Conservation (phyloP, 73 alveolate genomes). For the Tetrahymena borealis region DNA sequence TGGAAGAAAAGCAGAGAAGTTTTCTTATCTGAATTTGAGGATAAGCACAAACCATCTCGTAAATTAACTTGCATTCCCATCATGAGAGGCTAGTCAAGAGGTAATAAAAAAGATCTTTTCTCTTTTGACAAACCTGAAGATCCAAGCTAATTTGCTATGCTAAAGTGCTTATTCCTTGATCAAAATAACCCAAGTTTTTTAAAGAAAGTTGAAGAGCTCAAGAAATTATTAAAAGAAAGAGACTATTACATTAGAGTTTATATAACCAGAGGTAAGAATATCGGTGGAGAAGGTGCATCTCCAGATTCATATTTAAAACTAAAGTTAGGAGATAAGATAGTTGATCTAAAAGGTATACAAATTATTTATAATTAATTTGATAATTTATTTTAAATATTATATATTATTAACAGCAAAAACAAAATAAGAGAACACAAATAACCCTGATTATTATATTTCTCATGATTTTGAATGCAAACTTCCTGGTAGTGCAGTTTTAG, state of each 20-base stretch:
- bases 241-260: constrained; percentile 7
- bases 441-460: constrained; percentile 33
- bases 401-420: not conserved
- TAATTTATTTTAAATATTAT: not conserved
- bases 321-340: constrained; percentile 1
- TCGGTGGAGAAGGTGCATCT: constrained; percentile 12
- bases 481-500: constrained; percentile 29
- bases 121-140: constrained; percentile 13
- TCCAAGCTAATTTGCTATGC: not conserved
- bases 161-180: not conserved
- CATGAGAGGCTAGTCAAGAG: constrained; percentile 32
- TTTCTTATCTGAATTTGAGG: constrained; percentile 27
- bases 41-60: constrained; percentile 10
- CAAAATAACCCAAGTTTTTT: not conserved
- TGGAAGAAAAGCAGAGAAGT: constrained; percentile 34
- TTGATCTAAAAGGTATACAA: not conserved
- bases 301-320: constrained; percentile 27
- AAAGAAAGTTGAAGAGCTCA: not conserved
- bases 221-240: not conserved
- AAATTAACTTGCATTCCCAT: constrained; percentile 5
- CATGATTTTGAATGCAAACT: constrained; percentile 17
- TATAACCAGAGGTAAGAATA: constrained; percentile 21
- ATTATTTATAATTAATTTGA: too few species aligned
- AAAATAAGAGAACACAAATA: constrained; percentile 14
- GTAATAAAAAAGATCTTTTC: constrained; percentile 4